Evolutionary conservation across 805 yeast genomes (phyloP), one percentile per base, ranked within the genome.

Genomic region (Cyberlindnera meyerae): DNA sequence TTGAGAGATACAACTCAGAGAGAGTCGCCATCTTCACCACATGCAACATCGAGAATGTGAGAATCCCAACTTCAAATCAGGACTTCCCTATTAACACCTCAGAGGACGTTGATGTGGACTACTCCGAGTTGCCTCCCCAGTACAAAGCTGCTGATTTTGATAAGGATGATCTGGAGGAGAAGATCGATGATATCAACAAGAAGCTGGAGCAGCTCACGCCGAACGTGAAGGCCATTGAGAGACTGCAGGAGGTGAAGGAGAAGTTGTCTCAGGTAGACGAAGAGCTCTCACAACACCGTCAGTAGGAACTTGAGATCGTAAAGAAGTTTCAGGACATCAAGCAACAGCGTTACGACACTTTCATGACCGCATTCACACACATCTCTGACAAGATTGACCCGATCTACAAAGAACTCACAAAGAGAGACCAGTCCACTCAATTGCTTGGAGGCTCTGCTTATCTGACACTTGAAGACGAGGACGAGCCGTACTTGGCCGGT

Each of bases 371-470:
- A 0, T 88, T 82, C 51, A 70, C 74, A n/a, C 87, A 82, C 51
- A 80, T 90, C 22, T 75, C 90, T 4, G 68, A 66, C 2, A 70
- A 73, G 38, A 82, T 93, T 46, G 94, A 85, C 55, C 61, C 65
- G 0, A 79, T 87, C 8, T 93, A 90, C 60, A 82, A 88, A 53
- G 97, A 89, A 51, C 67, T 93, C 34, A 93, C 97, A 0, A 79
- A 75, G 45, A 61, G 21, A 26, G 36, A 35, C 13, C 29, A 60
- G 29, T 73, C 83, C 0, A 61, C 70, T 4, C 73, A 79, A 0
- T 81, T 95, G 2, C 67, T 82, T 20, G 97, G 97, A 29, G 97
- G 97, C 1, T 79, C 93, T n/a, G 97, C 97, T 0, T 82, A 85
- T 44, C 66, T 93, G 39, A 81, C 90, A 0, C 61, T 88, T 25